Evolutionary conservation across 108 stramenopile species (phyloP).

Genomic region (Fistulifera pelliculosa): DNA sequence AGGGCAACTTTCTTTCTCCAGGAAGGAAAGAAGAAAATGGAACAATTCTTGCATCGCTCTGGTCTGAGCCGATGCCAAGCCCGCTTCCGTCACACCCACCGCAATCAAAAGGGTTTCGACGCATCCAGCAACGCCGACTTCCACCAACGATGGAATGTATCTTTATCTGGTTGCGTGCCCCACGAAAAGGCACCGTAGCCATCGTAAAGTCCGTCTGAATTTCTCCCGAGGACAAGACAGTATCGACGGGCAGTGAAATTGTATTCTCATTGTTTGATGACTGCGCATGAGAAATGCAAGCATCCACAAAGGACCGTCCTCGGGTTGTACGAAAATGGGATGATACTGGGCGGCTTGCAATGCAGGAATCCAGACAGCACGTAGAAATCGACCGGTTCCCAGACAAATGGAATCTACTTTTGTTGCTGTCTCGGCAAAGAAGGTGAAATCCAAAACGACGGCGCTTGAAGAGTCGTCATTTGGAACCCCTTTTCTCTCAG

Average conservation of each 20-base stretch:
- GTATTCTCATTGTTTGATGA: neutral
- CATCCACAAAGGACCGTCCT: slow-evolving; percentile 44
- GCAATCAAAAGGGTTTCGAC: slow-evolving; percentile 50
- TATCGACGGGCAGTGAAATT: slow-evolving; percentile 44
- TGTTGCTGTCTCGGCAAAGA: too few species aligned
- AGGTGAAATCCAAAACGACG: too few species aligned
- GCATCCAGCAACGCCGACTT: neutral
- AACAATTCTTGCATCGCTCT: slow-evolving; percentile 64
- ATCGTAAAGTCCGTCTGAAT: slow-evolving; percentile 30
- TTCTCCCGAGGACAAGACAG: slow-evolving; percentile 39
- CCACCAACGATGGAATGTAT: slow-evolving; percentile 15
- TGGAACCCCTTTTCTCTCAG: too few species aligned
- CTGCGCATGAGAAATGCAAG: neutral
- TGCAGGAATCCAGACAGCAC: slow-evolving; percentile 77
- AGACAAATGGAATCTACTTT: slow-evolving; percentile 49
- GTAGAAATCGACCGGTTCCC: slow-evolving; percentile 82
- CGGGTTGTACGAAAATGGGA: slow-evolving; percentile 68
- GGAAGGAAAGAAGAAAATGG: slow-evolving; percentile 24
- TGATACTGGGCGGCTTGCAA: slow-evolving; percentile 15
- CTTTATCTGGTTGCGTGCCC: slow-evolving; percentile 38
- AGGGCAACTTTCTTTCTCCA: slow-evolving; percentile 10
- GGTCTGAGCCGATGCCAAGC: slow-evolving; percentile 50
- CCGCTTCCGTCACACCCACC: slow-evolving; percentile 85
- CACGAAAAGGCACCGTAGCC: slow-evolving; percentile 58
- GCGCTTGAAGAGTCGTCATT: too few species aligned